Percentiles rank a stretch among this genome's conserved stretches.
These are phyloP conservation scores for Fusarium coffeatum DNA, from an alignment of 2,329 filamentous ascomycete genomes.

Conservation along the genomic window DNA sequence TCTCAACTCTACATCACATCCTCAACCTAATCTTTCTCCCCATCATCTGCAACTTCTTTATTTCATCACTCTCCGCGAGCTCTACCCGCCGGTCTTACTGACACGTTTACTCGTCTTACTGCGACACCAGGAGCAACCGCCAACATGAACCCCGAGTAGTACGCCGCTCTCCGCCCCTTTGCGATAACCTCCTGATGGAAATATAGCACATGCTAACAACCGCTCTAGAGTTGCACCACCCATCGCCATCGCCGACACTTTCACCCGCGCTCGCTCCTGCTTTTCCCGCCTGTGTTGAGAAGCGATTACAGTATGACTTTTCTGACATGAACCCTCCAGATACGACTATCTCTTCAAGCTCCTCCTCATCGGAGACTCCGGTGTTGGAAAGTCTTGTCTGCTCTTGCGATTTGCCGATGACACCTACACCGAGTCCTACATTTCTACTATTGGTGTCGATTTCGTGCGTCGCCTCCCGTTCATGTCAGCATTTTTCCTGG, in stretches of 20 bases:
- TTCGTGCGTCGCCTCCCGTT: constrained; percentile 74
- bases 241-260: constrained; percentile 12
- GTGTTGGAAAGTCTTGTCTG: constrained; percentile 99
- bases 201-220: constrained; percentile 42
- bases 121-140: constrained; percentile 46
- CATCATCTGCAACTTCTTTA: constrained; percentile 44
- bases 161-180: constrained; percentile 60
- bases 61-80: constrained; percentile 34
- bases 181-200: constrained; percentile 49
- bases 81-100: constrained; percentile 10
- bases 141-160: constrained; percentile 95
- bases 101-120: constrained; percentile 7
- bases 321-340: constrained; percentile 65
- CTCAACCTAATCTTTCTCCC: constrained; percentile 45
- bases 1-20: constrained; percentile 40
- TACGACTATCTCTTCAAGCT: constrained; percentile 99
- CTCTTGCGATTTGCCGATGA: constrained; percentile 98
- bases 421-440: constrained; percentile 99
- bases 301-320: constrained; percentile 28
- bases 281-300: constrained; percentile 5
- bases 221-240: constrained; percentile 42
- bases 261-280: background rate
- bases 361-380: constrained; percentile 99
- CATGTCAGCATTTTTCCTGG: constrained; percentile 2
- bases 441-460: constrained; percentile 99